Percentiles rank a stretch among this genome's conserved stretches.
Evolutionary conservation across 2,329 filamentous ascomycete species (phyloP).

Genomic region (Fonsecaea monophora): DNA sequence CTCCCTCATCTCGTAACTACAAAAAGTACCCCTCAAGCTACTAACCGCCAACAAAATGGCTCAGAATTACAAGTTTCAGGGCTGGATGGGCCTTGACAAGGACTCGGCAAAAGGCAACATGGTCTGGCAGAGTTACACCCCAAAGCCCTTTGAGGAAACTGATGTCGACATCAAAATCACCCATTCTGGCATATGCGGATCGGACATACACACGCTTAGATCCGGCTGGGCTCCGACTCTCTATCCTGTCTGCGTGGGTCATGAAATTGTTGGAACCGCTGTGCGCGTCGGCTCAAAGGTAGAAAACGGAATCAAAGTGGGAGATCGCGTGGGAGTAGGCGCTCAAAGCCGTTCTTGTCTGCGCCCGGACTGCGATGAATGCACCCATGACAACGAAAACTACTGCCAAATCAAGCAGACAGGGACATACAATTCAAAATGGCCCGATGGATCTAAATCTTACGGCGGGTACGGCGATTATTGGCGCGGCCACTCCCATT

Average conservation of each 20-base stretch:
- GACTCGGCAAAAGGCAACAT: conserved; percentile 58
- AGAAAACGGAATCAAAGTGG: conserved; percentile 64
- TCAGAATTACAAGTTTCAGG: conserved; percentile 60
- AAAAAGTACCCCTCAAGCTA: background rate
- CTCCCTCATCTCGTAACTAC: background rate
- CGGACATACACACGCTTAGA: conserved; percentile 56
- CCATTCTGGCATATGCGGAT: conserved; percentile 71
- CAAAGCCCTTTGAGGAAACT: conserved; percentile 60
- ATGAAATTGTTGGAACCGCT: conserved; percentile 69
- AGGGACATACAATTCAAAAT: conserved; percentile 66
- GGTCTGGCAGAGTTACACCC: conserved; percentile 45
- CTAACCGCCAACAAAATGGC: conserved; percentile 26
- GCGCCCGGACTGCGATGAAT: conserved; percentile 61
- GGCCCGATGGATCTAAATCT: conserved; percentile 66
- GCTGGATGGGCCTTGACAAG: conserved; percentile 62
- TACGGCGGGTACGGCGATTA: conserved; percentile 71
- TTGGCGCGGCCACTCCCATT: conserved; percentile 58
- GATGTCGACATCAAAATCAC: conserved; percentile 71
- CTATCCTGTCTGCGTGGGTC: conserved; percentile 64
- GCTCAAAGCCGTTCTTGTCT: conserved; percentile 66
- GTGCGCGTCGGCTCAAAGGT: conserved; percentile 60
- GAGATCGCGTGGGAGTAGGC: conserved; percentile 69
- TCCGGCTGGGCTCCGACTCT: conserved; percentile 43
- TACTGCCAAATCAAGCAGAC: conserved; percentile 48
- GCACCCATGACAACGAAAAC: conserved; percentile 52